Evolutionary conservation across 257 asterid species (phyloP), one percentile per base, ranked within the genome.

Genomic region (Echites panduratus): DNA sequence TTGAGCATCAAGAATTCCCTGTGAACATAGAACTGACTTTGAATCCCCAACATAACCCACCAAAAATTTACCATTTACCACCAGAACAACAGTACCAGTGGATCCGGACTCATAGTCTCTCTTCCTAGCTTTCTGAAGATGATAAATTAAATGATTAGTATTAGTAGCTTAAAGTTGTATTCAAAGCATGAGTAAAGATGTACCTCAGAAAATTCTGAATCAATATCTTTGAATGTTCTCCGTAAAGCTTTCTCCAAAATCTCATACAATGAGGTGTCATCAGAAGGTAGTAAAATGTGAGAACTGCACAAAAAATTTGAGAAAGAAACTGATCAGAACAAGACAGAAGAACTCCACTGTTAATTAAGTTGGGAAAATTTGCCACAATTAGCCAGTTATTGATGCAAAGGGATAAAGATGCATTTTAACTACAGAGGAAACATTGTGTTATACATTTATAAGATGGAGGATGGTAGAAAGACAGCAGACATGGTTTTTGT

Each of bases 31-130:
- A 66, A 89, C 69, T 43, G 96, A 92, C 83, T 88, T 89, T 8
- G 97, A 92, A 78, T 92, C 96, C 9, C 97, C 96, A 38, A 89
- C 77, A 22, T 79, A 82, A 44, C 87, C 93, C 26, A 86, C 85
- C 35, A 88, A 84, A 80, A 83, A 56, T 73, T 80, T 85, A 40
- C 79, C 85, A 44, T 83, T 67, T 71, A 85, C 76, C 83, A 87
- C 50, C 73, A 92, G 81, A 79, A 71, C 85, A 67, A 88, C 71
- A 35, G 82, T 80, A 48, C 77, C 88, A 20, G 95, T 92, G 53
- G 92, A 85, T 76, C 96, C 97, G 0, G 96, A 80, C 45, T 72
- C 11, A 70, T 82, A 87, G 75, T 26, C 27, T 20, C 13, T n/a
- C 6, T 20, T 53, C 24, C n/a, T 22, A 10, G 13, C 96, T 88